Conservation (phyloP, 1,139 yeast genomes). For the Scheffersomyces parashehatae region DNA sequence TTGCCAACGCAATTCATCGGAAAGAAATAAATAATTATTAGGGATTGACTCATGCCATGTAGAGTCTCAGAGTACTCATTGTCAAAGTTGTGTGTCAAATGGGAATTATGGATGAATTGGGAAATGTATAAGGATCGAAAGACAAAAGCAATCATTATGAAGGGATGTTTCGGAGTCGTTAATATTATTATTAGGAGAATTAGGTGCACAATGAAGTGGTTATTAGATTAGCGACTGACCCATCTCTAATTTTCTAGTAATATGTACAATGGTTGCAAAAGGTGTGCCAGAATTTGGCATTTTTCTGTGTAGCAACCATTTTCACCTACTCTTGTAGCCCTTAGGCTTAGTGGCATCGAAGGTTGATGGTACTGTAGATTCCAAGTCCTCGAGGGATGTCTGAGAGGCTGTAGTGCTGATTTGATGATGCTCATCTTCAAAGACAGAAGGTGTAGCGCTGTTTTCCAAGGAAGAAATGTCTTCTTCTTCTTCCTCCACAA, state of each 20-base stretch:
- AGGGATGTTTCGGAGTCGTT: too few species aligned
- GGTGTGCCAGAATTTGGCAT: too few species aligned
- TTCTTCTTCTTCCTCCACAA: conserved; percentile 26
- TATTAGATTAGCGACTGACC: neutral
- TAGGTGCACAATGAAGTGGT: neutral
- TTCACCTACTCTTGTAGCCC: conserved; percentile 1
- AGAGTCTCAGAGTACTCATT: too few species aligned
- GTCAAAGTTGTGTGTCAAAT: too few species aligned
- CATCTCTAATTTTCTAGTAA: conserved; percentile 2
- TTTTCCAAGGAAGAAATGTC: conserved; percentile 32
- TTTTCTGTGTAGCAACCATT: neutral
- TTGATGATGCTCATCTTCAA: conserved; percentile 24
- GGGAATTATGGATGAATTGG: too few species aligned
- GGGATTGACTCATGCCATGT: too few species aligned
- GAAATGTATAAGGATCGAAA: too few species aligned
- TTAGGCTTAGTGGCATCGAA: neutral
- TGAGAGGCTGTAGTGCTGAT: conserved; percentile 30
- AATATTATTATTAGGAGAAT: too few species aligned
- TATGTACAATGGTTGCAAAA: neutral
- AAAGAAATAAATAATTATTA: too few species aligned
- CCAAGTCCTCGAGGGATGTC: conserved; percentile 35
- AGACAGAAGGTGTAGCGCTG: conserved; percentile 44
- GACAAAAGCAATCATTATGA: too few species aligned
- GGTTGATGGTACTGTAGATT: conserved; percentile 7
- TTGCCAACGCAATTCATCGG: too few species aligned